These are phyloP conservation scores for bread wheat (Triticum aestivum) DNA, from an alignment of 176 grass and related monocot species.

Conservation along the genomic window DNA sequence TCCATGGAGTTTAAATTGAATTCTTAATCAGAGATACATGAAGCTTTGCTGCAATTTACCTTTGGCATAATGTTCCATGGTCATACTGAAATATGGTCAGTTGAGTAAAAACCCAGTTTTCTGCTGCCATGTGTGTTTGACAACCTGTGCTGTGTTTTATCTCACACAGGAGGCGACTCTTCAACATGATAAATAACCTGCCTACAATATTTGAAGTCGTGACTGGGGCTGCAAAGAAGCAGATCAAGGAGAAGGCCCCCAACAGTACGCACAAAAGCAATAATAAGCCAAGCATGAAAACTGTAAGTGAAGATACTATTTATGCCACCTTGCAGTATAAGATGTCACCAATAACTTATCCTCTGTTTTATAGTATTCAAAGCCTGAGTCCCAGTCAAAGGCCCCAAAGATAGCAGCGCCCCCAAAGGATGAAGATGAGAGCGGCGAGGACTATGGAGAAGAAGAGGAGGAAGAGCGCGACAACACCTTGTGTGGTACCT, in stretches of 20 bases:
- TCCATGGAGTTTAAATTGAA: too few relatives aligned
- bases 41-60: too few relatives aligned
- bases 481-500: constrained; percentile 81
- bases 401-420: constrained; percentile 38
- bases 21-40: too few relatives aligned
- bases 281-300: constrained; percentile 63
- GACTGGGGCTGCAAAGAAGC: constrained; percentile 78
- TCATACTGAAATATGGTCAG: not conserved
- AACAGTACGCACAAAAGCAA: constrained; percentile 75
- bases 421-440: constrained; percentile 72
- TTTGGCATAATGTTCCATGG: not conserved
- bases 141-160: not conserved
- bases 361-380: constrained; percentile 41
- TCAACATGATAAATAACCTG: constrained; percentile 94
- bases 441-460: constrained; percentile 54
- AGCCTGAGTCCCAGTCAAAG: constrained; percentile 55
- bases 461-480: constrained; percentile 81
- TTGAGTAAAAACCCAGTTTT: constrained; percentile 2
- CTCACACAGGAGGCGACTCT: constrained; percentile 66
- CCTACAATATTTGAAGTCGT: constrained; percentile 98
- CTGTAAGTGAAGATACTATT: constrained; percentile 38
- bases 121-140: not conserved
- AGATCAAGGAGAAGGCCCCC: constrained; percentile 80
- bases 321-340: constrained; percentile 2
- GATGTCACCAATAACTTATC: not conserved